phyloP scores from a whole-genome alignment of 1,284 basidiomycete genomes.

The Pterulicium gracile region DNA sequence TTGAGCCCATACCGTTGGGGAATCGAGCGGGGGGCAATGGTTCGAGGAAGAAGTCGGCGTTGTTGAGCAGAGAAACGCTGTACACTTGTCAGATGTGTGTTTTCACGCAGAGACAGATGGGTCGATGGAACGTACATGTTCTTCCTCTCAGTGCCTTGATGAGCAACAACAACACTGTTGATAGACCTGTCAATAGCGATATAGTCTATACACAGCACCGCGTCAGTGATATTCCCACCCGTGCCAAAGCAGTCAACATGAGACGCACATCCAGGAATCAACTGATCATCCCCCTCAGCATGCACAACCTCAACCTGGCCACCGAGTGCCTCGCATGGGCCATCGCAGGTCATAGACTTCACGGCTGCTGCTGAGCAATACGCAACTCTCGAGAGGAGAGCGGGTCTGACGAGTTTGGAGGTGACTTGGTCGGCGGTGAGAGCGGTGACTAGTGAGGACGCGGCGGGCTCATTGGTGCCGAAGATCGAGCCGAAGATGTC shows the following conservation, averaged over 20 bases:
- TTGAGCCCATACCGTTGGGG: too few species aligned
- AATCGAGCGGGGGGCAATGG: slow-evolving; percentile 28
- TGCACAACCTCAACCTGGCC: slow-evolving; percentile 21
- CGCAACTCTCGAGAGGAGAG: slow-evolving; percentile 27
- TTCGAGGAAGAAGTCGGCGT: slow-evolving; percentile 24
- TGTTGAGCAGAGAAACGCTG: slow-evolving; percentile 34
- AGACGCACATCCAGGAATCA: slow-evolving; percentile 1
- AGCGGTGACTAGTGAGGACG: background rate
- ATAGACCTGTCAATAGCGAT: slow-evolving; percentile 19
- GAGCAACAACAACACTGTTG: slow-evolving; percentile 33
- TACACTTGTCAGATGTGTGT: background rate
- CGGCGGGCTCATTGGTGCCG: background rate
- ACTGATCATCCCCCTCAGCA: slow-evolving; percentile 24
- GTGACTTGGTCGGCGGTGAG: background rate
- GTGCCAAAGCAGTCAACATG: background rate
- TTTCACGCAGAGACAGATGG: background rate
- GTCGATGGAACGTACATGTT: slow-evolving; percentile 19
- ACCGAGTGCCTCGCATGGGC: slow-evolving; percentile 21
- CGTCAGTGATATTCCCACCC: background rate
- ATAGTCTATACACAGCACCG: slow-evolving; percentile 4
- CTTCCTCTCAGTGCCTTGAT: slow-evolving; percentile 32
- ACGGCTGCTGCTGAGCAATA: slow-evolving; percentile 26
- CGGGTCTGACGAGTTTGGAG: slow-evolving; percentile 21
- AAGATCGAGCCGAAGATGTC: background rate
- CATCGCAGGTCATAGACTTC: slow-evolving; percentile 24